phyloP scores from a whole-genome alignment of 495 filamentous ascomycete species.

The Podospora comata region DNA sequence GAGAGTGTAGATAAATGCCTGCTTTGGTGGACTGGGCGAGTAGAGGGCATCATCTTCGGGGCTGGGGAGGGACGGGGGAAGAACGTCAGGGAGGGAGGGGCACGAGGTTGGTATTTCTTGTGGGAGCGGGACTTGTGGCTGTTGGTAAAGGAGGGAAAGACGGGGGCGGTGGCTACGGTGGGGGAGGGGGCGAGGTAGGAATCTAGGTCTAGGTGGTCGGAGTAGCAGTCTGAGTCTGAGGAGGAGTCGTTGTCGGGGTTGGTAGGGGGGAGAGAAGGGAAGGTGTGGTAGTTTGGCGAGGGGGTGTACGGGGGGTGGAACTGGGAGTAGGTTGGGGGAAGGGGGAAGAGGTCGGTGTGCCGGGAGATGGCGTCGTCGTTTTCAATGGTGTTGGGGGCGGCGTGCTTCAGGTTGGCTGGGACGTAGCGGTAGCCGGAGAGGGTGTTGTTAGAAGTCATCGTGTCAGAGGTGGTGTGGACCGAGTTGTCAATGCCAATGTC shows the following conservation, averaged over 20 bases:
- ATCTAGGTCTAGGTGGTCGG: constrained; percentile 8
- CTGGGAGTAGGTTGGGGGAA: constrained; percentile 7
- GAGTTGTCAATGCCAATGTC: constrained; percentile 2
- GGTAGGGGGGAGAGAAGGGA: neutral
- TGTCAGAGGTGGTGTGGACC: neutral
- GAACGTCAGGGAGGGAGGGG: neutral
- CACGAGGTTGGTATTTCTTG: neutral
- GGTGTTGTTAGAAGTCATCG: neutral
- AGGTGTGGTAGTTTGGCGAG: constrained; percentile 5
- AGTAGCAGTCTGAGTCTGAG: constrained; percentile 8
- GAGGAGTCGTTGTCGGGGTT: neutral
- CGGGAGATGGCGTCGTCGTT: neutral
- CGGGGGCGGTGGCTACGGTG: neutral
- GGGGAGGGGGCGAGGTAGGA: constrained; percentile 5
- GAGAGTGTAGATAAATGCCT: neutral
- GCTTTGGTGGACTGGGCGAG: neutral
- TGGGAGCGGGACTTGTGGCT: neutral
- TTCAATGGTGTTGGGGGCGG: neutral
- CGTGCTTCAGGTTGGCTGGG: too few species aligned
- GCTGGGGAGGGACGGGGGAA: neutral
- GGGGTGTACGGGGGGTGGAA: constrained; percentile 1
- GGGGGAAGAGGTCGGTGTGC: constrained; percentile 5
- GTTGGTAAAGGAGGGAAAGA: neutral
- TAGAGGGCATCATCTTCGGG: neutral
- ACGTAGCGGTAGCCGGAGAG: neutral